A percentile compares a stretch with the other conserved stretches of the same genome.
These are phyloP conservation scores for Dioszegia crocea DNA, from an alignment of 768 basidiomycete species.

Conservation along the genomic window DNA sequence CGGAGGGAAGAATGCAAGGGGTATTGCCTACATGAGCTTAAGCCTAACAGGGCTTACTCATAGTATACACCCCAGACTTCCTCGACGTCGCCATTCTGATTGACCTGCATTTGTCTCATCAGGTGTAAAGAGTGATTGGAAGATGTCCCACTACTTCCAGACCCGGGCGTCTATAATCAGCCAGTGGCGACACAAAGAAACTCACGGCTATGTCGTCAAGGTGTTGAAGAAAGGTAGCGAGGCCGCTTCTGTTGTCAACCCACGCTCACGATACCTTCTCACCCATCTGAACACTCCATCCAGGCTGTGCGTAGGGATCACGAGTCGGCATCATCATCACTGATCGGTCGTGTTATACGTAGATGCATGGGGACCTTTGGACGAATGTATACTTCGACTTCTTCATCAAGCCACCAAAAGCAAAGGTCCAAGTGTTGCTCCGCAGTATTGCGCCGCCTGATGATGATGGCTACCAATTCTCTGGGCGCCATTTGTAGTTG, in stretches of 20 bases:
- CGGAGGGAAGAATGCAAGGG: neutral
- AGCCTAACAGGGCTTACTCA: neutral
- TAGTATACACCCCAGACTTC: slow-evolving; percentile 11
- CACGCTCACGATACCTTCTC: no score
- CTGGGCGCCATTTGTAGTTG: neutral
- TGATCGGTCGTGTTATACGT: no score
- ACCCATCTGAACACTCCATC: no score
- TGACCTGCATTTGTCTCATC: neutral
- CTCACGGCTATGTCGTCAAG: neutral
- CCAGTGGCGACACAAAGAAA: neutral
- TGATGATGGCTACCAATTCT: neutral
- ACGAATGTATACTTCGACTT: no score
- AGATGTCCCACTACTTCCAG: neutral
- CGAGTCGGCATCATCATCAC: no score
- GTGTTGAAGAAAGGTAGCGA: no score
- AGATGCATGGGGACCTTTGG: no score
- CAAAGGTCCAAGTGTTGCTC: no score
- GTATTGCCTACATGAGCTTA: neutral
- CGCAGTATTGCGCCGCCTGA: neutral
- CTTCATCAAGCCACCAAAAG: no score
- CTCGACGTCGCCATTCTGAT: neutral
- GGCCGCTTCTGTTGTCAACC: no score
- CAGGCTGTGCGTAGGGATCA: no score
- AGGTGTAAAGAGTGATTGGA: neutral
- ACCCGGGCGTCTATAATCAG: neutral